These are phyloP conservation scores for Dryas octopetala DNA, from an alignment of 306 rosid genomes.

Conservation along the genomic window DNA sequence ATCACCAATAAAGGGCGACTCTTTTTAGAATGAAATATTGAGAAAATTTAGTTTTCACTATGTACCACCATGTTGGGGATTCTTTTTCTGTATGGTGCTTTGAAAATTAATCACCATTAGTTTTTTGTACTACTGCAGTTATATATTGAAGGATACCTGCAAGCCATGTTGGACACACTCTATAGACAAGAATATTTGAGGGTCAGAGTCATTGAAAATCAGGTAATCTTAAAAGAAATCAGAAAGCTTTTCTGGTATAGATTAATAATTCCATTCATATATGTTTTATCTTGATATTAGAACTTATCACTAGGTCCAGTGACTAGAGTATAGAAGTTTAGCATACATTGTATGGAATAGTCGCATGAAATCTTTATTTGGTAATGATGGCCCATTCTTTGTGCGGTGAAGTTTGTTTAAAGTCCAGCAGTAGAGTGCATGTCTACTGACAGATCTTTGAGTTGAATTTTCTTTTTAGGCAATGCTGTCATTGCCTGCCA, in stretches of 20 bases:
- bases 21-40: background rate
- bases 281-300: background rate
- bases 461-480: conserved; percentile 7
- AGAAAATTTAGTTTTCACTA: background rate
- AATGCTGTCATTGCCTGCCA: conserved; percentile 6
- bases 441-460: background rate
- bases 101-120: conserved; percentile 4
- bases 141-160: conserved; percentile 95
- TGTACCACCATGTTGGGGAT: conserved; percentile 19
- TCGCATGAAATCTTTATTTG: background rate
- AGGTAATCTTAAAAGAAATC: conserved; percentile 45
- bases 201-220: conserved; percentile 81
- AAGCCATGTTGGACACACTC: conserved; percentile 92
- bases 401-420: background rate
- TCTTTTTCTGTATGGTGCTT: background rate
- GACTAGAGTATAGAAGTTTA: background rate
- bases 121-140: conserved; percentile 58
- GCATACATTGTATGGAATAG: background rate
- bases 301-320: background rate
- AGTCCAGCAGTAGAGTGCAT: background rate
- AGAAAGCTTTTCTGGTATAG: conserved; percentile 14
- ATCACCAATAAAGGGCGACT: background rate
- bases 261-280: background rate
- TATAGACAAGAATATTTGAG: conserved; percentile 90
- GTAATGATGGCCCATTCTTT: background rate